A percentile compares a stretch with the other conserved stretches of the same genome.
Evolutionary conservation across 306 rosid genomes (phyloP).

Genomic region (Leucaena leucocephala): DNA sequence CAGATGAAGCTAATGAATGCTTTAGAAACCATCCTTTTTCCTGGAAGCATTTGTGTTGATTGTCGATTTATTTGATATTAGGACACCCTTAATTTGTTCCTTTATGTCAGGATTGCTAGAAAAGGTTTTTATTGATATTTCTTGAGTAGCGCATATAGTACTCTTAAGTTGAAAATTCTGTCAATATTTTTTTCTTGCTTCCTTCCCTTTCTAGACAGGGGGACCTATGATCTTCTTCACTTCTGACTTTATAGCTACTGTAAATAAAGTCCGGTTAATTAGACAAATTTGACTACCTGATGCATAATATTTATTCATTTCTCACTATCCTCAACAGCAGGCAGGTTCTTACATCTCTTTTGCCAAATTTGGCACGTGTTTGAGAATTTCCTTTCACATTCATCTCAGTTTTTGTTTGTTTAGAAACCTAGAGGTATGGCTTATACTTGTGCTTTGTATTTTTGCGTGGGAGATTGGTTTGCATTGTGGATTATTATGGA

Average conservation of each 20-base stretch:
- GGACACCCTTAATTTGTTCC: slow-evolving; percentile 20
- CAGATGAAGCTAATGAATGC: slow-evolving; percentile 13
- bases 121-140: not conserved
- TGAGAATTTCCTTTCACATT: slow-evolving; percentile 5
- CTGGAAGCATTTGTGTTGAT: slow-evolving; percentile 13
- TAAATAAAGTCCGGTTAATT: not conserved
- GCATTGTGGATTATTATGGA: slow-evolving; percentile 22
- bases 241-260: slow-evolving; percentile 1
- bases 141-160: slow-evolving; percentile 1
- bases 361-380: not conserved
- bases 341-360: slow-evolving; percentile 3
- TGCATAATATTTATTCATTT: not conserved
- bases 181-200: not conserved
- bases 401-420: slow-evolving; percentile 1
- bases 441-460: not conserved
- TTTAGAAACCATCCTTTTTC: slow-evolving; percentile 4
- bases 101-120: not conserved
- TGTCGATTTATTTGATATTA: slow-evolving; percentile 9
- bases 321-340: not conserved
- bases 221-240: not conserved
- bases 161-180: not conserved
- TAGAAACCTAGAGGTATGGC: not conserved
- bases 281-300: not conserved
- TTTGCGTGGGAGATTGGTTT: slow-evolving; percentile 1
- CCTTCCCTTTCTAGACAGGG: not conserved